Evolutionary conservation across 345 rosid genomes (phyloP).

Genomic region (Linum trigynum): DNA sequence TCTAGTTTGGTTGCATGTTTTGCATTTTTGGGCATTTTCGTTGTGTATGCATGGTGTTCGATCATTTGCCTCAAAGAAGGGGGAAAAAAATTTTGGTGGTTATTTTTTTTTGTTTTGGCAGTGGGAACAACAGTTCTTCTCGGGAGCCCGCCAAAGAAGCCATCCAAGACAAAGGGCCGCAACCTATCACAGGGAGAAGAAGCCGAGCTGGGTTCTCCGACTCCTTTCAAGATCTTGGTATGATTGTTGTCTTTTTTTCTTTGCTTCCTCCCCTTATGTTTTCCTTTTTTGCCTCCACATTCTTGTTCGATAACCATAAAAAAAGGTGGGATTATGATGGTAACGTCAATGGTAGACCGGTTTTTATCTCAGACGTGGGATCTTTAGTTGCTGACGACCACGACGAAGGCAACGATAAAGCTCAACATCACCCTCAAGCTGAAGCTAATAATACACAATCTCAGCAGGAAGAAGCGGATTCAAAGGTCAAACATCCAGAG

Average conservation of each 20-base stretch:
- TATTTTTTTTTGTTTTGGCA: neutral
- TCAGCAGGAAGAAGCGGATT: neutral
- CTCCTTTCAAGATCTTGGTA: slow-evolving; percentile 42
- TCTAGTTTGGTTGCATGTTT: neutral
- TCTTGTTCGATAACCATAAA: neutral
- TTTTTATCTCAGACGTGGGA: slow-evolving; percentile 23
- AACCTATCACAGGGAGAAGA: slow-evolving; percentile 24
- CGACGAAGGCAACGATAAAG: slow-evolving; percentile 3
- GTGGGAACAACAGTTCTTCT: slow-evolving; percentile 23
- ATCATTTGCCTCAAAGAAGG: neutral
- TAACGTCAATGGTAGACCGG: slow-evolving; percentile 4
- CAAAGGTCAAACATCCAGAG: neutral
- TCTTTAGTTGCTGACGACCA: slow-evolving; percentile 16
- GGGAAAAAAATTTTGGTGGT: neutral
- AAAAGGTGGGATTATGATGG: neutral
- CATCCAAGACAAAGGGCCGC: slow-evolving; percentile 17
- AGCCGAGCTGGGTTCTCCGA: slow-evolving; percentile 40
- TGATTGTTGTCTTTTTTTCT: neutral
- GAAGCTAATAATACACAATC: neutral
- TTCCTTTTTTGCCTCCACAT: too few relatives aligned
- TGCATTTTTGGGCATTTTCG: too few relatives aligned
- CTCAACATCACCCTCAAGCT: neutral
- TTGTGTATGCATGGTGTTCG: neutral
- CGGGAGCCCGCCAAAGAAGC: slow-evolving; percentile 16
- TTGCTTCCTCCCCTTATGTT: too few relatives aligned